Conservation (phyloP, 1,139 yeast genomes). For the Geotrichum reessii region DNA sequence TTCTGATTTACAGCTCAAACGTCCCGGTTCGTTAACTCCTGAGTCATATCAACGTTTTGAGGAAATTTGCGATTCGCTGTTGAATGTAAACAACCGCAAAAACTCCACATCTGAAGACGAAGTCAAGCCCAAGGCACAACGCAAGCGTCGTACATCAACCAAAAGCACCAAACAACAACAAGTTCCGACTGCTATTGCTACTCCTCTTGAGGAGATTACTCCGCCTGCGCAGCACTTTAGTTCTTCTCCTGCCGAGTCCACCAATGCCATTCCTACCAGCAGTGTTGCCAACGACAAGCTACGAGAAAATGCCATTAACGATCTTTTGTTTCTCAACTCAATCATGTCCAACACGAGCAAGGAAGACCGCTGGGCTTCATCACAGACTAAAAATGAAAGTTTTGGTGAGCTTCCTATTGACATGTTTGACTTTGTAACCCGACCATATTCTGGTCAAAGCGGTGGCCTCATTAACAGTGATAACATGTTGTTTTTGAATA, state of each 20-base stretch:
- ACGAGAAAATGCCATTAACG: constrained; percentile 17
- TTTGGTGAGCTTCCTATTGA: constrained; percentile 6
- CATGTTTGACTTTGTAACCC: constrained; percentile 16
- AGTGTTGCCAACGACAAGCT: constrained; percentile 5
- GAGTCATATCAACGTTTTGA: constrained; percentile 27
- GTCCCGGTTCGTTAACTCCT: constrained; percentile 28
- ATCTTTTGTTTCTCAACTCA: constrained; percentile 15
- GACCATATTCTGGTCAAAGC: constrained; percentile 2
- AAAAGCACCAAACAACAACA: constrained; percentile 1
- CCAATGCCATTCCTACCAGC: background rate
- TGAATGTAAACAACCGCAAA: constrained; percentile 17
- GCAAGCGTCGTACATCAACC: constrained; percentile 11
- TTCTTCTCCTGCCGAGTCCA: constrained; percentile 5
- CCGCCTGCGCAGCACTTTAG: background rate
- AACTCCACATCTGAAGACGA: background rate
- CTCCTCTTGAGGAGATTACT: no score
- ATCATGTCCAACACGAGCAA: background rate
- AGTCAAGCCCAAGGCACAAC: constrained; percentile 2
- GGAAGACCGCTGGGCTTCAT: background rate
- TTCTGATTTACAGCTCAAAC: constrained; percentile 26
- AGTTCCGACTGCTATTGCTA: background rate
- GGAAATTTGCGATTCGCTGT: constrained; percentile 26
- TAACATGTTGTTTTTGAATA: constrained; percentile 6
- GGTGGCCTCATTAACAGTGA: constrained; percentile 11
- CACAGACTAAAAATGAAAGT: background rate